These are phyloP conservation scores for Fraxinus baroniana DNA, from an alignment of 305 asterid genomes.

Conservation along the genomic window DNA sequence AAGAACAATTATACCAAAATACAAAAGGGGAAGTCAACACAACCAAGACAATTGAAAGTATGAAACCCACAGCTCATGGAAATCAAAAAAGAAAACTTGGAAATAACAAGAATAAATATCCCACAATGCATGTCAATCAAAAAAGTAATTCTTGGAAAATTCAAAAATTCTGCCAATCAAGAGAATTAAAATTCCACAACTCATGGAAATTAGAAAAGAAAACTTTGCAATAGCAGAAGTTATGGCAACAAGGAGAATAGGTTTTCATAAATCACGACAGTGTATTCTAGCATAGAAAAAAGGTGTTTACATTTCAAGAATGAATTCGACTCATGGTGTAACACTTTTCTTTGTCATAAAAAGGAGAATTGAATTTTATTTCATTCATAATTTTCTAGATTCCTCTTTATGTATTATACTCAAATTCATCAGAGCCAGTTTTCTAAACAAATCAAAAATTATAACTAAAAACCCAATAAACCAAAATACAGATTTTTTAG, in stretches of 20 bases:
- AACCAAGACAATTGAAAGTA: neutral
- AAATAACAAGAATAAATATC: neutral
- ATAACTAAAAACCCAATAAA: neutral
- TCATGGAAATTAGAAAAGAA: neutral
- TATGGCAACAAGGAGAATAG: neutral
- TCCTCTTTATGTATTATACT: neutral
- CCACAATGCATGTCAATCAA: neutral
- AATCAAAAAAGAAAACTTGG: neutral
- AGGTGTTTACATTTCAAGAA: neutral
- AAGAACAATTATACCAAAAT: neutral
- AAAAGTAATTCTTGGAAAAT: neutral
- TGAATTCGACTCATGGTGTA: neutral
- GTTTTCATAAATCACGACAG: neutral
- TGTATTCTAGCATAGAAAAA: neutral
- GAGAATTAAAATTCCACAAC: neutral
- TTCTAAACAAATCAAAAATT: neutral
- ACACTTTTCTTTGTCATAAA: neutral
- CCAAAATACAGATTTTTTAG: neutral
- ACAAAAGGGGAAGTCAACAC: neutral
- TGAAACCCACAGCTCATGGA: neutral
- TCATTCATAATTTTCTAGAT: neutral
- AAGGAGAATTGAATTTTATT: neutral
- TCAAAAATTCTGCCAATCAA: neutral
- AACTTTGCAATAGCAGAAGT: neutral
- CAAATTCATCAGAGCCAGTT: neutral